Percentiles rank a stretch among this genome's conserved stretches.
phyloP scores from a whole-genome alignment of 495 filamentous ascomycete genomes.

The Aspergillus ellipticus region DNA sequence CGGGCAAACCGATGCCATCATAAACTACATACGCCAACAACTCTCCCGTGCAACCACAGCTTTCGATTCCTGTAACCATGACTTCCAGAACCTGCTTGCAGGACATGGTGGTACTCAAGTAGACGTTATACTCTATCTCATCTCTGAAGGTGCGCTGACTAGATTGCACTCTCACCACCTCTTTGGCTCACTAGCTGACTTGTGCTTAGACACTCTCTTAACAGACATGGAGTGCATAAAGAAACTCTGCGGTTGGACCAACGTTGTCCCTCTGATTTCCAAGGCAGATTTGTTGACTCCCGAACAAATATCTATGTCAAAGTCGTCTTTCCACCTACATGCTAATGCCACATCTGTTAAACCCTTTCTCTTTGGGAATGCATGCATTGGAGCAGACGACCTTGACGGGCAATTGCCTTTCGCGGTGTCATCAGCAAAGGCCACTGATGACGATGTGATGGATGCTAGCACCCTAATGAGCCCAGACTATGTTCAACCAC shows the following conservation, averaged over 20 bases:
- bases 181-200: conserved; percentile 15
- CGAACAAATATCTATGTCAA: conserved; percentile 57
- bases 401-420: conserved; percentile 51
- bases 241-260: conserved; percentile 72
- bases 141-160: conserved; percentile 56
- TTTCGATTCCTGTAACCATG: conserved; percentile 58
- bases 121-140: conserved; percentile 81
- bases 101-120: conserved; percentile 86
- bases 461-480: conserved; percentile 95
- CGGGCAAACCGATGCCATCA: conserved; percentile 64
- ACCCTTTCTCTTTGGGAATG: conserved; percentile 63
- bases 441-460: conserved; percentile 81
- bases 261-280: conserved; percentile 80
- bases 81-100: conserved; percentile 75
- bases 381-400: conserved; percentile 23
- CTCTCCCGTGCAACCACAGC: conserved; percentile 61
- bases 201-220: conserved; percentile 57
- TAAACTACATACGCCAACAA: conserved; percentile 73
- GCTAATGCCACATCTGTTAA: conserved; percentile 59
- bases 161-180: conserved; percentile 10
- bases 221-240: conserved; percentile 75
- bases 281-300: conserved; percentile 67
- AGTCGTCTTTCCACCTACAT: conserved; percentile 50
- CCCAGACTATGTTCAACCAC: conserved; percentile 84
- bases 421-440: conserved; percentile 75